phyloP scores from a whole-genome alignment of 768 basidiomycete species.

The Mycena olivaceomarginata region DNA sequence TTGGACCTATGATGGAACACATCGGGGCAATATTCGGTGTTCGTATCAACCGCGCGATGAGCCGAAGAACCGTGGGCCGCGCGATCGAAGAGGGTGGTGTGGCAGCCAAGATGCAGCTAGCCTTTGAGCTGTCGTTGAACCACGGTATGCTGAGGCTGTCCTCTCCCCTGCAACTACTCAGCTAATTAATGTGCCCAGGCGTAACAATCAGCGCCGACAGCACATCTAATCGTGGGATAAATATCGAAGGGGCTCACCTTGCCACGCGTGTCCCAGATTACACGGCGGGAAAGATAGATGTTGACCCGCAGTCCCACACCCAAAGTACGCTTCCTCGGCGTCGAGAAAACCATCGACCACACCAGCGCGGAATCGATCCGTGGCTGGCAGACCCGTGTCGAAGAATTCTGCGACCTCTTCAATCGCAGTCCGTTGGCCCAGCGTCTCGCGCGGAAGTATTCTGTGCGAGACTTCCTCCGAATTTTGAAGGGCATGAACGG shows the following conservation, averaged over 20 bases:
- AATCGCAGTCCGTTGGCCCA: no score
- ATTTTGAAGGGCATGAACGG: no score
- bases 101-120: background rate
- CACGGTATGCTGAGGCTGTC: background rate
- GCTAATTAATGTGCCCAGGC: background rate
- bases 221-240: background rate
- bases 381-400: no score
- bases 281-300: no score
- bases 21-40: background rate
- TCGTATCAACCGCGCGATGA: background rate
- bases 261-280: no score
- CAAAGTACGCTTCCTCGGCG: no score
- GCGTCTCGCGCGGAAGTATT: no score
- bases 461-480: no score
- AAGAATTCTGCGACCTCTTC: no score
- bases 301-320: background rate
- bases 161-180: background rate
- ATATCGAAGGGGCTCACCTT: no score
- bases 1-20: background rate
- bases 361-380: no score
- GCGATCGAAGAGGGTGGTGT: constrained; percentile 12
- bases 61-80: background rate
- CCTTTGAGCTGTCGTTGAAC: background rate
- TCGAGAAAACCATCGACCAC: no score
- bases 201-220: background rate